phyloP scores from a whole-genome alignment of 129 eudicot species.

The Gnaphalium uliginosum region DNA sequence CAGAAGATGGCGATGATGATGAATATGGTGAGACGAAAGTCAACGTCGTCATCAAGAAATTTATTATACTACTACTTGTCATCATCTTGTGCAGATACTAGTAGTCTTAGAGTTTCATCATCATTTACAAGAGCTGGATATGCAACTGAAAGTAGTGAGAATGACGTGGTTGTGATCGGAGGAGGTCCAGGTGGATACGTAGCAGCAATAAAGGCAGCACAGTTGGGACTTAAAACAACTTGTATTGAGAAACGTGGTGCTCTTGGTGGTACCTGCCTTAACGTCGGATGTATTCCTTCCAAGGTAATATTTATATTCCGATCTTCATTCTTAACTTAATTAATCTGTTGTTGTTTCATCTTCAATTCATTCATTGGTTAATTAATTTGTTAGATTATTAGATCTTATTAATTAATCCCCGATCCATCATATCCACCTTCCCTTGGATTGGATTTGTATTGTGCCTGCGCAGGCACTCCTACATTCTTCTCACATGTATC shows the following conservation, averaged over 20 bases:
- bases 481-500: constrained; percentile 92
- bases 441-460: too few relatives aligned
- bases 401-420: too few relatives aligned
- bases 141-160: constrained; percentile 30
- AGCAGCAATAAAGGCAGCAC: constrained; percentile 90
- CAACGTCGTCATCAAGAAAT: constrained; percentile 15
- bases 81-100: constrained; percentile 28
- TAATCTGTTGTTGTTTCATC: too few relatives aligned
- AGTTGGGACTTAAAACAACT: constrained; percentile 82
- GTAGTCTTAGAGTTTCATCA: constrained; percentile 43
- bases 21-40: constrained; percentile 54
- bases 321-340: too few relatives aligned
- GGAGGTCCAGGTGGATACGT: constrained; percentile 96
- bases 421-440: too few relatives aligned
- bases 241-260: constrained; percentile 88
- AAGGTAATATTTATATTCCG: constrained; percentile 24
- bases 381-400: too few relatives aligned
- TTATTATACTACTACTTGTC: constrained; percentile 18
- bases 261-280: constrained; percentile 92
- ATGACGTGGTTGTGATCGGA: constrained; percentile 79
- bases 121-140: constrained; percentile 33
- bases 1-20: constrained; percentile 67
- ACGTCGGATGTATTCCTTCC: constrained; percentile 79
- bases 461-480: constrained; percentile 84
- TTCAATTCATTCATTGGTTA: too few relatives aligned